Evolutionary conservation across 805 yeast species (phyloP), one percentile per base, ranked within the genome.

Genomic region (Hanseniaspora taiwanica): DNA sequence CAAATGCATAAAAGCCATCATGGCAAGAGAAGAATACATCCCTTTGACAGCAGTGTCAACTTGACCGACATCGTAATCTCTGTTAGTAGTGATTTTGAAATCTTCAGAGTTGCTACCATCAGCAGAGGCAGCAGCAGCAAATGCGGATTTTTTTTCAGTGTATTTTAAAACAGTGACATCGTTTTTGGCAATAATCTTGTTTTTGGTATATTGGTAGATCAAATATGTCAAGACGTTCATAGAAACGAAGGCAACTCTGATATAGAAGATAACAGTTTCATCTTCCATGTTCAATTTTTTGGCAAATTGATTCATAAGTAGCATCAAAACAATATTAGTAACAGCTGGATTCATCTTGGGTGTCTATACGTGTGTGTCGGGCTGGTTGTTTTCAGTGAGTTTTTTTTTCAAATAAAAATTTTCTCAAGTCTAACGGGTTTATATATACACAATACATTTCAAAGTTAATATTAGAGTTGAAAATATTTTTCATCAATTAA

Each of bases 1-100:
- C 46, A 91, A 57, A 65, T 91, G 98, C 97, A 89, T 87, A 78
- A 89, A 82, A 20, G 81, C 94, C 87, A 91, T 87, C 94, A 91
- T 85, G 54, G 94, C 96, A 51, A 87, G 59, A 48, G 93, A 81
- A 47, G 93, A 82, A 71, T 80, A 78, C 50, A 85, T 74, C 48
- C 93, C 76, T 65, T 82, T 85, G 63, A 87, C 72, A 44, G 85
- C 78, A 39, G 74, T 45, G 62, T 82, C 77, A 46, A 89, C 72
- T 68, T 89, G 96, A 58, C 77, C 72, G 60, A 87, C 73, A 64
- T 91, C 98, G 69, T 91, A 91, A 53, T 91, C 96, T 69, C 77
- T 84, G 48, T 86, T 85, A 40, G 97, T 89, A 48, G 89, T 83
- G 47, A 82, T 81, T 45, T 86, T 72, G 62, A 74, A 75, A 40